phyloP scores from a whole-genome alignment of 768 basidiomycete species.

The Phanerodontia chrysosporium region DNA sequence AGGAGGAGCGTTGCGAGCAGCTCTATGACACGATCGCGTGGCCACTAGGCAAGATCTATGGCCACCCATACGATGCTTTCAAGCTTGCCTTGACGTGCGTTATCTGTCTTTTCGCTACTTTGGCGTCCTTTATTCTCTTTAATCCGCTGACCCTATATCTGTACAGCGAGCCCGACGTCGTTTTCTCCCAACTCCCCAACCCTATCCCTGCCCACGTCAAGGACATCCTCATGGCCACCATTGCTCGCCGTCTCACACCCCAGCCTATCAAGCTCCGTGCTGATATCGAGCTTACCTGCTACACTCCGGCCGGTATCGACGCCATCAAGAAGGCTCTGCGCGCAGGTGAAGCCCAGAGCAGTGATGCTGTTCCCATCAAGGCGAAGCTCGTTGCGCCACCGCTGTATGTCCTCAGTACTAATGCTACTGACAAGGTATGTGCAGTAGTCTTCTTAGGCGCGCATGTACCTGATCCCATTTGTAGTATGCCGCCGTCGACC shows the following conservation, averaged over 20 bases:
- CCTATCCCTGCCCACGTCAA: conserved; percentile 56
- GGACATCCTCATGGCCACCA: conserved; percentile 68
- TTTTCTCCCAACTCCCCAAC: conserved; percentile 68
- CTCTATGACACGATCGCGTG: conserved; percentile 90
- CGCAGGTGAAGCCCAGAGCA: conserved; percentile 86
- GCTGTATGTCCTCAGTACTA: conserved; percentile 91
- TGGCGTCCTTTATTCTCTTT: neutral
- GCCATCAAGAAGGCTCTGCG: conserved; percentile 91
- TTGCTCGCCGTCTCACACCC: conserved; percentile 92
- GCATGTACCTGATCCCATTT: neutral
- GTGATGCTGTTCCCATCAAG: conserved; percentile 90
- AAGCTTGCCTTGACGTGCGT: conserved; percentile 91
- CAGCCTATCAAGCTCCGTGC: conserved; percentile 99
- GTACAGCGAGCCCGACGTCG: conserved; percentile 64
- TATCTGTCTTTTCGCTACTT: neutral
- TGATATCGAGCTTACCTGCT: conserved; percentile 96
- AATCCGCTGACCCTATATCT: neutral
- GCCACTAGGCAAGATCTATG: conserved; percentile 89
- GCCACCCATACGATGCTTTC: conserved; percentile 97
- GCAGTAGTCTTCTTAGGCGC: neutral
- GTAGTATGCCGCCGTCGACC: conserved; percentile 86
- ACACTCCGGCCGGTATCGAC: conserved; percentile 92
- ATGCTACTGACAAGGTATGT: conserved; percentile 90
- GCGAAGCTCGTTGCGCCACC: conserved; percentile 96
- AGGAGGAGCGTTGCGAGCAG: conserved; percentile 77